These are phyloP conservation scores for Amanita phalloides DNA, from an alignment of 768 basidiomycete species.

Conservation along the genomic window DNA sequence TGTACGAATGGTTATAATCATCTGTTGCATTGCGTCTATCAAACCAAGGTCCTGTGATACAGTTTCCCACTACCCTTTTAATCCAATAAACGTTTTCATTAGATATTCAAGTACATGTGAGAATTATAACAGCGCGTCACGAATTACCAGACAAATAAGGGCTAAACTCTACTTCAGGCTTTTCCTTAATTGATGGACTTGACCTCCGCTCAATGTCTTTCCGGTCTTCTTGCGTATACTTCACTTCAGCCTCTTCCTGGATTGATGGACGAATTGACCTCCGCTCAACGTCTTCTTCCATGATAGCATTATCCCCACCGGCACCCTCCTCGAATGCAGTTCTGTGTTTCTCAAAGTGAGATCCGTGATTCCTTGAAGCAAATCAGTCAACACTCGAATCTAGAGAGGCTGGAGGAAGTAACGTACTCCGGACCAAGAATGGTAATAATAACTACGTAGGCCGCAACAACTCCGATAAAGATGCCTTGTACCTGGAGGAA, in stretches of 20 bases:
- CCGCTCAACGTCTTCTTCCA: slow-evolving; percentile 11
- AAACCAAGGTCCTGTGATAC: no score
- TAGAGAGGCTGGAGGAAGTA: background rate
- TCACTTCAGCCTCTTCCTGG: background rate
- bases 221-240: background rate
- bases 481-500: slow-evolving; percentile 64
- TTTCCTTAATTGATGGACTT: background rate
- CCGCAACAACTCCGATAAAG: slow-evolving; percentile 73
- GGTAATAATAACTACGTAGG: slow-evolving; percentile 66
- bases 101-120: no score
- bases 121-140: no score
- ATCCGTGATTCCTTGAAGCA: slow-evolving; percentile 48
- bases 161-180: no score
- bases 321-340: slow-evolving; percentile 74
- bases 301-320: slow-evolving; percentile 30
- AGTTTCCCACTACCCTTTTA: no score
- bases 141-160: no score
- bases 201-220: no score
- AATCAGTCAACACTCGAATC: background rate
- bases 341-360: slow-evolving; percentile 79
- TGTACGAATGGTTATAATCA: no score
- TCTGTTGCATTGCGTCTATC: no score
- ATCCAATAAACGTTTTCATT: no score
- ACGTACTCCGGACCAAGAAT: slow-evolving; percentile 70
- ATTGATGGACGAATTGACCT: background rate